These are phyloP conservation scores for Cyclostephanos tholiformis DNA, from an alignment of 108 stramenopile genomes.

Conservation along the genomic window DNA sequence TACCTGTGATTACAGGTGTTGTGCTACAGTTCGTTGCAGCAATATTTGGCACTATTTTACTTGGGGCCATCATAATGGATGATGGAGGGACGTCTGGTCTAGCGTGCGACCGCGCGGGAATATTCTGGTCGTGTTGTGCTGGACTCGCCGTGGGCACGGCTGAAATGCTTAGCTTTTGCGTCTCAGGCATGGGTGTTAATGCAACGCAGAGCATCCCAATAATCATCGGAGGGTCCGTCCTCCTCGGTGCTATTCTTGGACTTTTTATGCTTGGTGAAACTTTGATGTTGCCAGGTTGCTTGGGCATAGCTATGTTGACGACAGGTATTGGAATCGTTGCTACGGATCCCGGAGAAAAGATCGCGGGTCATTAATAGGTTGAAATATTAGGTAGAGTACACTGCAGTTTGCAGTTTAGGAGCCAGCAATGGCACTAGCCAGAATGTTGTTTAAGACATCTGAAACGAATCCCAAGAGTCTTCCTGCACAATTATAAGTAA, in stretches of 20 bases:
- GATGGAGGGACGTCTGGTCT: constrained; percentile 8
- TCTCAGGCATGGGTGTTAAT: constrained; percentile 67
- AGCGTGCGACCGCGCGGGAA: neutral
- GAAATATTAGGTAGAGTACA: neutral
- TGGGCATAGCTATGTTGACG: constrained; percentile 54
- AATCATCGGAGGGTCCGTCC: constrained; percentile 70
- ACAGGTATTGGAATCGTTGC: constrained; percentile 49
- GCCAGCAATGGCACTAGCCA: no score
- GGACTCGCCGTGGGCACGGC: constrained; percentile 57
- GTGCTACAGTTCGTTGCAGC: constrained; percentile 78
- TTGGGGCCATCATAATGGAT: neutral
- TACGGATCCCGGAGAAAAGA: constrained; percentile 10
- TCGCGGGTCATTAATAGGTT: neutral
- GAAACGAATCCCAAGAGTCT: no score
- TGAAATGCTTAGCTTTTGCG: constrained; percentile 69
- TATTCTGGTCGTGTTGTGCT: constrained; percentile 22
- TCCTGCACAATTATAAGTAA: no score
- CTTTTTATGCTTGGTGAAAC: constrained; percentile 49
- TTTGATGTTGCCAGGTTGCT: constrained; percentile 59
- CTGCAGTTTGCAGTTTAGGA: neutral
- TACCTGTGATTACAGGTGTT: constrained; percentile 21
- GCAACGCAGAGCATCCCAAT: constrained; percentile 71
- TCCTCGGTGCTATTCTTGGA: constrained; percentile 68
- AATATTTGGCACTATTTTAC: constrained; percentile 51
- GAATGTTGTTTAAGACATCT: no score